Evolutionary conservation across 1,284 basidiomycete genomes (phyloP), one percentile per base, ranked within the genome.

Genomic region (Austroboletus novae-zelandiae): DNA sequence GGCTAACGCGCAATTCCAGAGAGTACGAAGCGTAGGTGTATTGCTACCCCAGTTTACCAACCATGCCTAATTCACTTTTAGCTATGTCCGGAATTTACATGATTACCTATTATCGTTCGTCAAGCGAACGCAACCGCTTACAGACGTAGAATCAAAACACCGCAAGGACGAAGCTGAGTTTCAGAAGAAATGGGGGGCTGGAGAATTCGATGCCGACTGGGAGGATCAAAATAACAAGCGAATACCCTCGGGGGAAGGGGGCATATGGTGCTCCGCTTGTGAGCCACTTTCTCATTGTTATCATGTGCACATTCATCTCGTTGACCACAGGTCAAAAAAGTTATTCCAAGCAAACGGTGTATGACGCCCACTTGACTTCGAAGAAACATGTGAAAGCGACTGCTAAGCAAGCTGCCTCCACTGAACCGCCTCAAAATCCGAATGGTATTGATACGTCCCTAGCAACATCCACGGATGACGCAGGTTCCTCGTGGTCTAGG

Each of bases 241-340:
- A 31, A 52, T 55, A 20, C 58, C 66, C 31, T 76, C 71, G 23
- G 74, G 74, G 41, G 75, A 70, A 40, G 65, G 64, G 9, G 92
- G 93, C 1, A 92, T 98, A 51, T 99, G 96, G 96, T 99, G 97
- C 76, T 77, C 86, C 43, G 91, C 94, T 48, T 99, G 94, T 94
- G 73, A 73, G 92, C 79, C 48, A 32, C 50, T 51, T 51, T 13
- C 52, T 46, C 52, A 9, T 27, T 52, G 32, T 17, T 40, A 25
- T 34, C 41, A 35, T 45, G 37, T 51, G 41, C 34, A 9, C 40
- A 55, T 50, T 54, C 25, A 40, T 57, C 40, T 40, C n/a, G 27
- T 52, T 40, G 48, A 49, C 50, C 47, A 36, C 50, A 94, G 92
- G 94, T 67, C 91, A 94, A 69, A 94, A 95, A 65, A 77, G 80